Base-by-base conservation (phyloP, 2,329 filamentous ascomycete genomes). In the Aureobasidium sp. region DNA sequence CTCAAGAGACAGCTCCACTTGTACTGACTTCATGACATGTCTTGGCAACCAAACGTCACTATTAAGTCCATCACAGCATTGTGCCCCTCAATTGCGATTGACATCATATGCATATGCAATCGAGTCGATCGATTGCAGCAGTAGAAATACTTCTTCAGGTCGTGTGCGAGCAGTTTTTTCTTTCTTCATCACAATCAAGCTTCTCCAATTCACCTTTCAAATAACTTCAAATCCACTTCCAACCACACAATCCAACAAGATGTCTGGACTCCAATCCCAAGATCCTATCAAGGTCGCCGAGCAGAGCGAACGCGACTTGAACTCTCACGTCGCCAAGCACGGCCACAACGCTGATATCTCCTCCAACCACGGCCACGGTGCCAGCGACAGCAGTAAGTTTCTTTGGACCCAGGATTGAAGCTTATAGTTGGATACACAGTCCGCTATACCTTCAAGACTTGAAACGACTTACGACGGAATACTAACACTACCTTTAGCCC, bases 291-390 rank as follows among this genome's bases (percentile, higher is more conserved):
- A 73, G 31, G 69, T 80, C 67, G 78, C 80, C 59, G 70, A 77
- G 67, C 71, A 81, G 66, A 79, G 79, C 12, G 78, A 81, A 73
- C 71, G 70, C 20, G 78, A 82, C 62, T 73, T 81, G 59, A 79
- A 80, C 70, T 75, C 76, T 9, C 66, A 76, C 37, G 62, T 67
- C 15, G 74, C 75, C 11, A 77, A 76, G 65, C 67, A 72, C 34
- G 75, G 77, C 49, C 66, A 74, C 42, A 62, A 63, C 25, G 61
- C 51, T 31, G 63, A 68, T 53, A 60, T 61, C 59, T 68, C 66
- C 58, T 62, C 63, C 41, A 65, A 63, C 51, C 56, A 63, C 25
- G 66, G 63, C n/a, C 66, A 63, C 53, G 64, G 53, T 5, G 66
- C 67, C 36, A 74, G 72, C 59, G 72, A 76, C 59, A 76, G 73